A percentile compares a stretch with the other conserved stretches of the same genome.
These are phyloP conservation scores for Dioszegia crocea DNA, from an alignment of 768 basidiomycete species.

Conservation along the genomic window DNA sequence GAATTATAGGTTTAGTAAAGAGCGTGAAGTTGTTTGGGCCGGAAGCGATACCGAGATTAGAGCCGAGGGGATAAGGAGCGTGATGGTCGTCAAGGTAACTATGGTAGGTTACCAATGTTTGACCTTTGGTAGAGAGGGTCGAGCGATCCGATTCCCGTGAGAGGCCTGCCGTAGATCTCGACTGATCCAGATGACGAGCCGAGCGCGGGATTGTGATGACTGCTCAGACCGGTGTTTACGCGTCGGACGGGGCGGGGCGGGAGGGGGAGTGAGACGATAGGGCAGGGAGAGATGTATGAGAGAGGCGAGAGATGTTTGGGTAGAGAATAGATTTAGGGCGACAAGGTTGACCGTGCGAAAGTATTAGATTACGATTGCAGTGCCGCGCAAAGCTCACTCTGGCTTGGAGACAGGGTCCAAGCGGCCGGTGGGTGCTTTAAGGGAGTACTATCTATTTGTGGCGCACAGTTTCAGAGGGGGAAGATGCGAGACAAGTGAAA, in stretches of 20 bases:
- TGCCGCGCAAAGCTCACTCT: too few relatives aligned
- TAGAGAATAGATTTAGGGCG: background rate
- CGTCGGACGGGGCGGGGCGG: background rate
- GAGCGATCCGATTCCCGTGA: background rate
- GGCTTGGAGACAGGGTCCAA: too few relatives aligned
- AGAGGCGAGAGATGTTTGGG: background rate
- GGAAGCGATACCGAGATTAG: background rate
- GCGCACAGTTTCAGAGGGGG: background rate
- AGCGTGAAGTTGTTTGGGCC: background rate
- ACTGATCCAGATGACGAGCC: too few relatives aligned
- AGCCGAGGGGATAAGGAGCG: background rate
- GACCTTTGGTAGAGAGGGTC: background rate
- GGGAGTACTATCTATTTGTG: background rate
- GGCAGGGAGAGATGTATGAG: background rate
- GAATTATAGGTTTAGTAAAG: constrained; percentile 9
- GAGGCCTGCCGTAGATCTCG: too few relatives aligned
- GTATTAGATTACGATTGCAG: background rate
- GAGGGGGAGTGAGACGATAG: background rate
- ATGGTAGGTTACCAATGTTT: background rate
- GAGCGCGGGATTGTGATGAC: background rate
- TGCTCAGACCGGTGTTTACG: constrained; percentile 1
- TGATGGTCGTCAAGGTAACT: background rate
- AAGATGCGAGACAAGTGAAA: background rate
- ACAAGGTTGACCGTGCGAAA: background rate
- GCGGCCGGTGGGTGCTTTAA: too few relatives aligned